phyloP scores from a whole-genome alignment of 768 basidiomycete species.

The Leccinum fibrillosum region DNA sequence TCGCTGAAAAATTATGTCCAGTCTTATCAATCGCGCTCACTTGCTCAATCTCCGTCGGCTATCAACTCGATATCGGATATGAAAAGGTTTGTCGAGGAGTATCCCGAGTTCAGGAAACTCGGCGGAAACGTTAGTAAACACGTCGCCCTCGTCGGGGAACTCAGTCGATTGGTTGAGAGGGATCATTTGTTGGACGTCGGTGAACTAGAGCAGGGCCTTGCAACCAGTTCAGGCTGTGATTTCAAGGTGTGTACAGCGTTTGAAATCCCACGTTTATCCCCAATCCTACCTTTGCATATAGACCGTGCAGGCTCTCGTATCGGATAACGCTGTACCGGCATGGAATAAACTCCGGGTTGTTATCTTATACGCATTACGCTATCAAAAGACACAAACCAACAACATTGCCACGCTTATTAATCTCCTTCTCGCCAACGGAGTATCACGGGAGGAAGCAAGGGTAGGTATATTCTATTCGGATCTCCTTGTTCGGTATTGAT shows the following conservation, averaged over 20 bases:
- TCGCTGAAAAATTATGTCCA: constrained; percentile 91
- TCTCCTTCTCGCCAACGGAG: constrained; percentile 70
- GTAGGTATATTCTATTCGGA: constrained; percentile 32
- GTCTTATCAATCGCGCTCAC: constrained; percentile 83
- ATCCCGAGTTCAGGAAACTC: constrained; percentile 94
- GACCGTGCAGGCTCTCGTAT: constrained; percentile 80
- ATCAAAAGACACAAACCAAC: constrained; percentile 83
- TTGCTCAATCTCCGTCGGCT: constrained; percentile 67
- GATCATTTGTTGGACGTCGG: constrained; percentile 87
- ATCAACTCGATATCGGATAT: constrained; percentile 96
- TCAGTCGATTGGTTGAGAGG: constrained; percentile 83
- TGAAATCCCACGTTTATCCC: background rate
- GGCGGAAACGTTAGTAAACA: constrained; percentile 99
- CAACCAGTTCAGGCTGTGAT: constrained; percentile 88
- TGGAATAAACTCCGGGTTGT: constrained; percentile 88
- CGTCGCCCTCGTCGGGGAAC: constrained; percentile 93
- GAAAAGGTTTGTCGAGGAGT: constrained; percentile 97
- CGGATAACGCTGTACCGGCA: constrained; percentile 61
- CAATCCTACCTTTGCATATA: constrained; percentile 29
- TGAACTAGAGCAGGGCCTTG: constrained; percentile 95
- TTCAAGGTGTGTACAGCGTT: constrained; percentile 55
- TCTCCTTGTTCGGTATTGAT: constrained; percentile 2
- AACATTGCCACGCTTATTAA: constrained; percentile 81
- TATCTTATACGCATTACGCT: constrained; percentile 89
- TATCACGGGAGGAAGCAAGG: constrained; percentile 71